Percentiles rank a stretch among this genome's conserved stretches.
Evolutionary conservation across 176 grass and related monocot species (phyloP).

Genomic region (Microstegium vimineum): DNA sequence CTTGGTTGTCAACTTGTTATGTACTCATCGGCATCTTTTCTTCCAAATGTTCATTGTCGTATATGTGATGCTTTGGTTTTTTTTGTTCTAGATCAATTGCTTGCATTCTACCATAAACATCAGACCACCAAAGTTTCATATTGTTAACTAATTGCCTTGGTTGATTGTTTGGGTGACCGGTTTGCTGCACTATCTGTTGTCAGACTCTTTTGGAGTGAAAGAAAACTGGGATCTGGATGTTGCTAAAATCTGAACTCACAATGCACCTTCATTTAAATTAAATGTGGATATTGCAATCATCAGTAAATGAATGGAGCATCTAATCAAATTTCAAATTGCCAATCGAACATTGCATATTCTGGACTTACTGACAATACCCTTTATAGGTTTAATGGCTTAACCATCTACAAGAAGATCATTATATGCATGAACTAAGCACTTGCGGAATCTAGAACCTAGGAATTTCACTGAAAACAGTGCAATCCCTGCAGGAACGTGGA

Average conservation of each 20-base stretch:
- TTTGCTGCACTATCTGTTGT: no score
- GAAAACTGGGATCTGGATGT: not conserved
- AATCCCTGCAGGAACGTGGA: not conserved
- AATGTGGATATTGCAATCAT: no score
- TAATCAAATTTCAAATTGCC: not conserved
- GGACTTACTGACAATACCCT: not conserved
- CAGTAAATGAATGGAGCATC: not conserved
- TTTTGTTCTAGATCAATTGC: no score
- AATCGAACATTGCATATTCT: not conserved
- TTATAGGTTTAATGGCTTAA: not conserved
- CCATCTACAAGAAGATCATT: not conserved
- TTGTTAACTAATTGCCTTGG: no score
- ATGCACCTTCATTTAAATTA: not conserved
- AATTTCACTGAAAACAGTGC: not conserved
- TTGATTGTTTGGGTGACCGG: no score
- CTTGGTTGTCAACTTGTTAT: no score
- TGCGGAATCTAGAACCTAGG: not conserved
- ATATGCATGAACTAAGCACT: not conserved
- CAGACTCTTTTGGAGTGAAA: no score
- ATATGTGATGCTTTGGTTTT: no score
- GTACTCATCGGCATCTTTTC: no score
- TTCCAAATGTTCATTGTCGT: no score
- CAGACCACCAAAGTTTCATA: no score
- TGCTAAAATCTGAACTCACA: not conserved
- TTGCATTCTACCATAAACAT: no score